These are phyloP conservation scores for Fraxinus angustifolia DNA, from an alignment of 305 asterid species.

Conservation along the genomic window DNA sequence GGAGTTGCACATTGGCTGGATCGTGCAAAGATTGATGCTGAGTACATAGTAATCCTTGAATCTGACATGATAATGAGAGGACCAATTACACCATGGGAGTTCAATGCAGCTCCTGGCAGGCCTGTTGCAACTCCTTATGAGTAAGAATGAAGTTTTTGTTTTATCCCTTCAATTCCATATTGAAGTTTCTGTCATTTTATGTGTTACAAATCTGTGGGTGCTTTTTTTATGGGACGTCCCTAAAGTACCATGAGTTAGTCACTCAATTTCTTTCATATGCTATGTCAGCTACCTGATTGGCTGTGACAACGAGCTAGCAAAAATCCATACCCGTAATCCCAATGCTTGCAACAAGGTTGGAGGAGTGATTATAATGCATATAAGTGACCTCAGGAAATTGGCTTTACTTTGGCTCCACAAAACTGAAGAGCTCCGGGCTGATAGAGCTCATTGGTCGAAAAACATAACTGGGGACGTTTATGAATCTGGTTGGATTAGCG, in stretches of 20 bases:
- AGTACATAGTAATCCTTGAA: constrained; percentile 76
- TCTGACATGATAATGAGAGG: constrained; percentile 97
- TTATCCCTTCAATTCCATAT: background rate
- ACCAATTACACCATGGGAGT: constrained; percentile 95
- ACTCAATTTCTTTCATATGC: constrained; percentile 10
- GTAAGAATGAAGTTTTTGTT: constrained; percentile 38
- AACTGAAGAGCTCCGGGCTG: constrained; percentile 90
- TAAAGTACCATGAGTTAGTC: background rate
- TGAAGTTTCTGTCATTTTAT: background rate
- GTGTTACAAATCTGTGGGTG: background rate
- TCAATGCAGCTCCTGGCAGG: constrained; percentile 63
- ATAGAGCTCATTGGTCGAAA: constrained; percentile 77
- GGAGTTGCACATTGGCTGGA: constrained; percentile 90
- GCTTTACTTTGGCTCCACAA: constrained; percentile 84
- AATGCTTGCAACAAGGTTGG: constrained; percentile 90
- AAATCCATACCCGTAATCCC: constrained; percentile 80
- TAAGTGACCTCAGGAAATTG: constrained; percentile 65
- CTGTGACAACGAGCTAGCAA: constrained; percentile 88
- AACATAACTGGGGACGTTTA: constrained; percentile 83
- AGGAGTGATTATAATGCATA: constrained; percentile 90
- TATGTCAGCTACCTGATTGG: constrained; percentile 79
- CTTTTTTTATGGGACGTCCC: constrained; percentile 1
- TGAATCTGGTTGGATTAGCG: constrained; percentile 95
- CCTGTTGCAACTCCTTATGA: constrained; percentile 96
- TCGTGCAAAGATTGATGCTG: constrained; percentile 82